Evolutionary conservation across 148 eudicot genomes (phyloP), one percentile per base, ranked within the genome.

Genomic region (Vaccinium myrtillus): DNA sequence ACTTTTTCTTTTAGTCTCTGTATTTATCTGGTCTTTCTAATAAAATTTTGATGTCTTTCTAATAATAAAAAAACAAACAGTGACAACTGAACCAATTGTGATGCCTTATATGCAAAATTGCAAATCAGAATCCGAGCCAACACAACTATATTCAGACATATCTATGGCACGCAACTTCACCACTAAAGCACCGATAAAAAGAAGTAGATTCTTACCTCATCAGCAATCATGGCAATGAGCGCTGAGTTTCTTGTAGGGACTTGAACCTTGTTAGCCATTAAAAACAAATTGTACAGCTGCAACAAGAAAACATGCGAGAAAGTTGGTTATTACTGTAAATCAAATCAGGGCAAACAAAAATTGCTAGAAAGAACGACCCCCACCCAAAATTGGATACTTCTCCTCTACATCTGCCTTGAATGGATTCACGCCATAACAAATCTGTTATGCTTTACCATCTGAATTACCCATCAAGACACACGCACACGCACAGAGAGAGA

Each of bases 151-250:
- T 39, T 58, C 8, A 39, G 27, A 67, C 9, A n/a, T 5, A 67
- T 81, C 73, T 23, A 43, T 8, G 10, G 43, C 63, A 21, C 9
- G 16, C 46, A 83, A 56, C n/a, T 55, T 75, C 54, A 75, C n/a
- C 1, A 54, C 32, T n/a, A 23, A 75, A 74, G 36, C 55, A 75
- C 30, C 8, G 15, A 63, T 39, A 13, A 1, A 14, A 30, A 74
- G 18, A 48, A 6, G 32, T 80, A 79, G 9, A 59, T 25, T 75
- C 46, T 49, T 83, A 94, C 97, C 97, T 94, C 97, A 84, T 94
- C 95, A 75, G 94, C 97, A 79, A 94, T 94, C 89, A 94, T 89
- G 54, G 94, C 97, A 39, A 94, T 92, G 73, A 94, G 91, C 6
- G 97, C 97, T 10, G 97, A 94, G 86, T 79, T 94, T 75, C 83